Evolutionary conservation across 768 basidiomycete species (phyloP).

Genomic region (Serendipita sp.): DNA sequence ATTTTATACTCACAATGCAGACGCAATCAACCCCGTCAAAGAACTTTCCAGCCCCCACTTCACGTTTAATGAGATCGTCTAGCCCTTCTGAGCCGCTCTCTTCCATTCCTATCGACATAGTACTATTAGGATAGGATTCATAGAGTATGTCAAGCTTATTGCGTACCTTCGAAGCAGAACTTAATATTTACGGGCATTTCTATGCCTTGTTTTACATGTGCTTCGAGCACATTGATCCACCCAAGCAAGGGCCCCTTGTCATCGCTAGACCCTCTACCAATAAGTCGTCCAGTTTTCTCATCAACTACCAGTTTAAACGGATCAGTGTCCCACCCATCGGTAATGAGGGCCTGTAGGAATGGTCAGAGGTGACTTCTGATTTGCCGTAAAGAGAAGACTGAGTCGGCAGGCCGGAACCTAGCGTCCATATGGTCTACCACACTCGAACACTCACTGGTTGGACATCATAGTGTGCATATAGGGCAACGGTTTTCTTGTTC

Average conservation of each 20-base stretch:
- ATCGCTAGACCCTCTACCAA: conserved; percentile 77
- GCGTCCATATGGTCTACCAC: background rate
- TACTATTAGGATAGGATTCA: background rate
- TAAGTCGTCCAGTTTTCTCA: conserved; percentile 39
- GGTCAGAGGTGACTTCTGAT: background rate
- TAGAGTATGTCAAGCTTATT: background rate
- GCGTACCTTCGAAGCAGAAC: conserved; percentile 72
- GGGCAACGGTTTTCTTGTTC: conserved; percentile 79
- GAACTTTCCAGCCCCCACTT: conserved; percentile 54
- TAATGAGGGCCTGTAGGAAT: conserved; percentile 20
- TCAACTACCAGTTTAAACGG: conserved; percentile 58
- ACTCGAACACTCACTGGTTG: conserved; percentile 47
- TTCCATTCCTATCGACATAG: conserved; percentile 48
- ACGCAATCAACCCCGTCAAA: conserved; percentile 82
- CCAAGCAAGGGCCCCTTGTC: conserved; percentile 84
- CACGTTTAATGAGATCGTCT: conserved; percentile 66
- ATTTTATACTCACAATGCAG: conserved; percentile 53
- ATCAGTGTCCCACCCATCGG: conserved; percentile 78
- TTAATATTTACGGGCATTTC: conserved; percentile 78
- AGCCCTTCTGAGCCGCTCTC: conserved; percentile 85
- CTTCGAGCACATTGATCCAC: conserved; percentile 82
- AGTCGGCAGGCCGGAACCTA: background rate
- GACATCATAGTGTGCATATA: conserved; percentile 94
- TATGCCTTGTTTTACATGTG: conserved; percentile 46
- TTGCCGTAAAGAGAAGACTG: background rate